Evolutionary conservation across 78 protist genomes (phyloP).

Genomic region (Pigoraptor vietnamica): DNA sequence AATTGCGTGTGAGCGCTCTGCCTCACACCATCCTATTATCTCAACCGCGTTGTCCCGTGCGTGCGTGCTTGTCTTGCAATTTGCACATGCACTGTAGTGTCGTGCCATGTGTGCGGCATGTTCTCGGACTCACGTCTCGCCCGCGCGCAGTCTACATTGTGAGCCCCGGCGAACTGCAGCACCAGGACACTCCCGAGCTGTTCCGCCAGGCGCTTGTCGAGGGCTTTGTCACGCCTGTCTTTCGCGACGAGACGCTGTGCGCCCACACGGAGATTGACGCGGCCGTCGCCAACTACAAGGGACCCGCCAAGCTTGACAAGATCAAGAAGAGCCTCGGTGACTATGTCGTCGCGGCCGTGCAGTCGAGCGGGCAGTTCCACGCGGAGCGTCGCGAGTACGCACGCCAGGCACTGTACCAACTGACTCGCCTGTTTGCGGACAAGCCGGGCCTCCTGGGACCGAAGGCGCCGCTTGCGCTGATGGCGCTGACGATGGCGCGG

Average conservation of each 20-base stretch:
- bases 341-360: background rate
- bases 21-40: no score
- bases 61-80: no score
- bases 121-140: no score
- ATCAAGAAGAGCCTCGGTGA: background rate
- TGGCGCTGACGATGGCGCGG: background rate
- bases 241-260: background rate
- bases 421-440: background rate
- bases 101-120: no score
- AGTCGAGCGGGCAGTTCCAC: background rate
- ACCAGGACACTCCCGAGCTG: background rate
- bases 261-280: background rate
- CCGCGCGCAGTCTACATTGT: background rate
- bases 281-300: background rate
- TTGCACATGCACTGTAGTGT: no score
- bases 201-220: background rate
- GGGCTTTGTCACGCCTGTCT: background rate
- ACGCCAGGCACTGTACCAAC: background rate
- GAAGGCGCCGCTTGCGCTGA: background rate
- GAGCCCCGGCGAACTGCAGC: background rate
- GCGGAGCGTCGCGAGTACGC: background rate
- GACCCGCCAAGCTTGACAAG: background rate
- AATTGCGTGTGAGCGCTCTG: no score
- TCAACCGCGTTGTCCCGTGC: no score
- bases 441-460: slow-evolving; percentile 4